phyloP scores from a whole-genome alignment of 2,329 filamentous ascomycete genomes.

The Thelonectria rubi region DNA sequence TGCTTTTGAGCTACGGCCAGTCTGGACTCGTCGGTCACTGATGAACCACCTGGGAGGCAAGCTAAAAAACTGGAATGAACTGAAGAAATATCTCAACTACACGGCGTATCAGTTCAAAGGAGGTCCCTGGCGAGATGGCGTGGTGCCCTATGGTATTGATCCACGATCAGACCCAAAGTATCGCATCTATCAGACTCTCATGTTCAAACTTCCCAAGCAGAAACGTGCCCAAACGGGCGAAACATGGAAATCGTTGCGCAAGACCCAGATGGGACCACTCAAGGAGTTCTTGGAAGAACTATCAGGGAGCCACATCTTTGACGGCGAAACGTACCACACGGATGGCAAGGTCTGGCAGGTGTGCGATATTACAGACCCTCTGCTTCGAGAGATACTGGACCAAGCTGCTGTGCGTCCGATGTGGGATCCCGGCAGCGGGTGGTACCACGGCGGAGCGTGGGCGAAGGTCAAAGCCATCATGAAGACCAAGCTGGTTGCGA shows the following conservation, averaged over 20 bases:
- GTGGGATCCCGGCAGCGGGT: constrained; percentile 77
- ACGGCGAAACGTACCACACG: constrained; percentile 75
- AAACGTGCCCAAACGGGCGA: constrained; percentile 56
- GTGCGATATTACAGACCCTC: constrained; percentile 87
- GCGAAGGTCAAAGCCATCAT: constrained; percentile 87
- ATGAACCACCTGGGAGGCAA: constrained; percentile 72
- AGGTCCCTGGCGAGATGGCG: constrained; percentile 89
- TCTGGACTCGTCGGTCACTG: constrained; percentile 87
- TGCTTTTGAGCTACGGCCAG: constrained; percentile 77
- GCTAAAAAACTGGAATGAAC: constrained; percentile 61
- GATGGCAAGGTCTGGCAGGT: constrained; percentile 95
- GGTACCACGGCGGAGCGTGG: constrained; percentile 84
- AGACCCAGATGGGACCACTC: constrained; percentile 49
- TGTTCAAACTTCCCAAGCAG: constrained; percentile 76
- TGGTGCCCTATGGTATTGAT: constrained; percentile 87
- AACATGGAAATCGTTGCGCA: constrained; percentile 60
- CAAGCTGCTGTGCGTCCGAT: constrained; percentile 65
- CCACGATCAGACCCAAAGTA: constrained; percentile 80
- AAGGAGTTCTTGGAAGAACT: constrained; percentile 52
- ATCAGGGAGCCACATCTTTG: constrained; percentile 77
- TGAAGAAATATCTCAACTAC: constrained; percentile 83
- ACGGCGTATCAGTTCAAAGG: constrained; percentile 92
- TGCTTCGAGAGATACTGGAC: constrained; percentile 73
- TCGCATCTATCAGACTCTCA: constrained; percentile 86
- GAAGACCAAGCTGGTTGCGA: constrained; percentile 81